Base-by-base conservation (phyloP, 192 early-diverging fungal genomes). In the Gryganskiella cystojenkinii region DNA sequence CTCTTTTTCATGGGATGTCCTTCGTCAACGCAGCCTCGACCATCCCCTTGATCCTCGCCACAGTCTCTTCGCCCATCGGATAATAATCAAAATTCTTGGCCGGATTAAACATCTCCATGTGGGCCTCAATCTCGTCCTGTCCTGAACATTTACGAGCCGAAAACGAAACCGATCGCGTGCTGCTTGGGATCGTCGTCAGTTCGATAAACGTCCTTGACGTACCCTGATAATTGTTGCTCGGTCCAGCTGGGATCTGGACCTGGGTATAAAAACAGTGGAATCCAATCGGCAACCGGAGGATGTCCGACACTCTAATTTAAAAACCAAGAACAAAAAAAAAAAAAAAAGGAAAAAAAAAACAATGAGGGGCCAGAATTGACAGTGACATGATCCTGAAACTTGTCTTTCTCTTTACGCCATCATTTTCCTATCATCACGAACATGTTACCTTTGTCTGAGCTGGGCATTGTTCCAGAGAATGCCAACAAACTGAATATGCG, bases 401-500 rank as follows among this genome's bases (percentile, higher is more conserved):
- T n/a, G n/a, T n/a, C n/a, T n/a, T n/a, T n/a, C n/a, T n/a, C n/a
- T n/a, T n/a, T n/a, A n/a, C n/a, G n/a, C 37, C 37, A 9, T 40
- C 37, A 40, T 40, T 31, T 20, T 20, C 28, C 19, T 31, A 8
- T 61, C n/a, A 44, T 14, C 35, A 3, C 7, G 50, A 51, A n/a
- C 5, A 35, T 11, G 25, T 7, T 84, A 84, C 87, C 87, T 82
- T 60, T 81, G 40, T 27, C 55, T 51, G 11, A 75, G 81, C 30
- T 81, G 82, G 24, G 64, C 7, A 51, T 19, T 52, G 42, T 85
- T 76, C 47, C 68, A 78, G 33, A 89, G 80, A n/a, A 74, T 79
- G 35, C 82, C 79, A 19, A 89, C 82, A 78, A 83, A 89, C 57
- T 86, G 71, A 4, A 89, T 40, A 45, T 89, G 81, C 7, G 81